Base-by-base conservation (phyloP, 805 yeast genomes). In the Cyberlindnera subsufficiens region DNA sequence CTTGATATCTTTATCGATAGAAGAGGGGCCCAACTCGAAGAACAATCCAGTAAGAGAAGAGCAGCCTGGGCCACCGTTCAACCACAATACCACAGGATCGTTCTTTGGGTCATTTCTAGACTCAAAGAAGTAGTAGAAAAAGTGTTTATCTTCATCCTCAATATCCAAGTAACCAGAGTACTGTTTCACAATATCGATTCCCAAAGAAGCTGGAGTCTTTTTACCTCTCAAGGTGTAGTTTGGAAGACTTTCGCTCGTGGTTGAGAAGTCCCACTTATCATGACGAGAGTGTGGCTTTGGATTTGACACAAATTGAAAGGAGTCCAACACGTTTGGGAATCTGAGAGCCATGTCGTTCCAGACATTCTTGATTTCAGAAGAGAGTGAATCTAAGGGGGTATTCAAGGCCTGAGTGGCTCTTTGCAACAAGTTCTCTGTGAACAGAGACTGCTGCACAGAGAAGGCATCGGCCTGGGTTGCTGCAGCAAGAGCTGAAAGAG, bases 41-140 rank as follows among this genome's bases (percentile, higher is more conserved):
- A 87, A 83, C 52, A 86, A 72, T 0, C 96, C 96, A 13, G 95
- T 86, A 66, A 86, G 66, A 10, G 95, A 86, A 14, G 95, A 85
- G 66, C 96, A 88, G 4, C 96, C 96, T 35, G 96, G 96, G 15
- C 96, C 96, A 54, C 96, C 96, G 60, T 88, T 88, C 59, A 88
- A 73, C 96, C 96, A 89, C 52, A 91, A 71, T 39, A 89, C 75
- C 33, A 87, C 71, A 1, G 96, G 96, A 64, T 87, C 96, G 46
- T 73, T 85, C 50, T 67, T 67, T n/a, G 96, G 96, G 63, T 86
- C 90, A 61, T 82, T 83, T 71, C 95, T 78, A 46, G 91, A 82
- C 65, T 88, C 96, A 56, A 88, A 89, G 59, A 82, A 82, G 90
- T 93, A 73, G 58, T 69, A 75, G 68, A 86, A 87, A 60, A 87